phyloP scores from a whole-genome alignment of 1,139 yeast species.

The Taphrina populina region DNA sequence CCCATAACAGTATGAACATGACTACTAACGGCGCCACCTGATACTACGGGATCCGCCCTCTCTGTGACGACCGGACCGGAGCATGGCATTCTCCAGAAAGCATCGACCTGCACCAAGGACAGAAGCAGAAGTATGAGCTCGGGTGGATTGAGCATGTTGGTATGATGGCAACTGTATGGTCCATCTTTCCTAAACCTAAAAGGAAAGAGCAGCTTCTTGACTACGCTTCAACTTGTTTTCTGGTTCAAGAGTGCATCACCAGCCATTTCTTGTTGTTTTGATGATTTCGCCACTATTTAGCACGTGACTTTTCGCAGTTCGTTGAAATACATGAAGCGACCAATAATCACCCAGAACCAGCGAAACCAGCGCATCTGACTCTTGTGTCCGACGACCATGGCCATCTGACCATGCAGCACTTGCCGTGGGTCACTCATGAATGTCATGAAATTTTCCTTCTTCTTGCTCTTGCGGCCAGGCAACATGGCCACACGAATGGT shows the following conservation, averaged over 20 bases:
- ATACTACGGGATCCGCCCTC: slow-evolving; percentile 31
- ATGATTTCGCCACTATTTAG: too few relatives aligned
- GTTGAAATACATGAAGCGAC: slow-evolving; percentile 70
- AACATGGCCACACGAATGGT: slow-evolving; percentile 17
- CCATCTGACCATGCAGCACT: slow-evolving; percentile 60
- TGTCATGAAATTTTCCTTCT: slow-evolving; percentile 17
- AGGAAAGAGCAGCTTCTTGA: too few relatives aligned
- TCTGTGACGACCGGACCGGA: slow-evolving; percentile 27
- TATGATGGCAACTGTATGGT: too few relatives aligned
- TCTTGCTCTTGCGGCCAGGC: slow-evolving; percentile 20
- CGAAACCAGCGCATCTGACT: slow-evolving; percentile 97
- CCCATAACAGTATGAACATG: slow-evolving; percentile 34
- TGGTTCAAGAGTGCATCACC: too few relatives aligned
- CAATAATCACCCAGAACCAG: slow-evolving; percentile 77
- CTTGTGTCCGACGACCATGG: slow-evolving; percentile 80
- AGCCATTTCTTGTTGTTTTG: too few relatives aligned
- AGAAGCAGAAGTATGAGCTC: too few relatives aligned
- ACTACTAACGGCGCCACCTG: slow-evolving; percentile 23
- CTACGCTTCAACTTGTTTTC: too few relatives aligned
- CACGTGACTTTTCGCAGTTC: slow-evolving; percentile 50
- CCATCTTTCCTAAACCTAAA: too few relatives aligned
- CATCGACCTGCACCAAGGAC: too few relatives aligned
- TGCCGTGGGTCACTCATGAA: slow-evolving; percentile 59
- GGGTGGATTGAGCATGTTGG: too few relatives aligned
- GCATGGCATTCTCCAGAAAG: slow-evolving; percentile 31